Evolutionary conservation across 345 rosid species (phyloP).

Genomic region (Bruguiera sexangula): DNA sequence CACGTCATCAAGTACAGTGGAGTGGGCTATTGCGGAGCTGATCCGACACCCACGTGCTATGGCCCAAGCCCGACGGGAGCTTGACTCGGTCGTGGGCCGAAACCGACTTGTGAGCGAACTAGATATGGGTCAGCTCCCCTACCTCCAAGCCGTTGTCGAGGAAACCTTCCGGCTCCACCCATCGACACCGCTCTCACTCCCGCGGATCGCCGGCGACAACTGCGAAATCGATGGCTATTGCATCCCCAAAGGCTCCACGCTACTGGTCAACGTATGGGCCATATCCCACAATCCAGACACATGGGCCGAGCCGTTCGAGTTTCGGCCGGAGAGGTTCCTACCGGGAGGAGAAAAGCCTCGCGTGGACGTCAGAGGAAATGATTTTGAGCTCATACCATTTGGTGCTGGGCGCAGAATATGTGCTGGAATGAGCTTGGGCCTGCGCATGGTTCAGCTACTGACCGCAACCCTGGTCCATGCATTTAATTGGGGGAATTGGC

Average conservation of each 20-base stretch:
- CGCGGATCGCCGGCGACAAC: constrained; percentile 15
- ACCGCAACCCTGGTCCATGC: constrained; percentile 22
- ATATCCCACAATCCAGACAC: constrained; percentile 21
- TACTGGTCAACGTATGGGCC: constrained; percentile 29
- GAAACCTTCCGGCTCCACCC: constrained; percentile 33
- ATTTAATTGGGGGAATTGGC: constrained; percentile 26
- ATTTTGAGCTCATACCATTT: constrained; percentile 30
- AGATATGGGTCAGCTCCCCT: constrained; percentile 20
- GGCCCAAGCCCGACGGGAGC: constrained; percentile 45
- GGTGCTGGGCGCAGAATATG: constrained; percentile 35
- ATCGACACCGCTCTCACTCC: constrained; percentile 23
- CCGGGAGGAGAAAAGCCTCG: constrained; percentile 10
- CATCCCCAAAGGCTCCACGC: constrained; percentile 23
- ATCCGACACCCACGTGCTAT: constrained; percentile 65
- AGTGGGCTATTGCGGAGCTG: constrained; percentile 88
- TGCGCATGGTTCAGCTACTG: constrained; percentile 22
- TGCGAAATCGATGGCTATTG: constrained; percentile 24
- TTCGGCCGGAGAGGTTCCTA: constrained; percentile 24
- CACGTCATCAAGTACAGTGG: constrained; percentile 85
- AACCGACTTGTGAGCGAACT: constrained; percentile 16
- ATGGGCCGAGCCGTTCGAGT: constrained; percentile 25
- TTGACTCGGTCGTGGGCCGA: constrained; percentile 34
- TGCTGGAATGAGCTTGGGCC: constrained; percentile 23
- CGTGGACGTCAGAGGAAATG: constrained; percentile 21
- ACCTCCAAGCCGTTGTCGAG: constrained; percentile 27